Percentiles rank a stretch among this genome's conserved stretches.
phyloP scores from a whole-genome alignment of 176 grass and related monocot genomes.

The Leersia perrieri region DNA sequence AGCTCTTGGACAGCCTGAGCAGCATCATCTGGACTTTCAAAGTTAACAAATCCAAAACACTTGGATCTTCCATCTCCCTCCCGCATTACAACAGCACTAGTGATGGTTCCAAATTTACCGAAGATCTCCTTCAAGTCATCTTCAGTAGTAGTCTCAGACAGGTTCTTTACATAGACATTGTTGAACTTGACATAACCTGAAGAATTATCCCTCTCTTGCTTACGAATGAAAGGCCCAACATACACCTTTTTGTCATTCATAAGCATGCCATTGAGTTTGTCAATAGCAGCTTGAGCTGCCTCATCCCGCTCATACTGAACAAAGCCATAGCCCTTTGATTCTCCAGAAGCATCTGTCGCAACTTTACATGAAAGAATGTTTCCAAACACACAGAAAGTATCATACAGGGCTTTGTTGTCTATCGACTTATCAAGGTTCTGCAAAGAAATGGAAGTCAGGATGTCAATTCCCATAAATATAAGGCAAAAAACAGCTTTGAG shows the following conservation, averaged over 20 bases:
- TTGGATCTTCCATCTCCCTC: slow-evolving; percentile 87
- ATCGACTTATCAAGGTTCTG: slow-evolving; percentile 95
- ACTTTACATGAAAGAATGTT: slow-evolving; percentile 96
- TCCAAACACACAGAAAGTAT: slow-evolving; percentile 81
- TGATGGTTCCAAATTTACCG: slow-evolving; percentile 82
- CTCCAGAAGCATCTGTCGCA: slow-evolving; percentile 67
- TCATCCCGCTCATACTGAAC: slow-evolving; percentile 92
- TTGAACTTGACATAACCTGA: slow-evolving; percentile 64
- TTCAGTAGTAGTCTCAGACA: slow-evolving; percentile 73
- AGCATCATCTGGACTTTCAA: slow-evolving; percentile 77
- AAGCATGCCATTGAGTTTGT: slow-evolving; percentile 79
- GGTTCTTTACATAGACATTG: slow-evolving; percentile 94
- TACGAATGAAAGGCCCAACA: slow-evolving; percentile 91
- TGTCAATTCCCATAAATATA: neutral
- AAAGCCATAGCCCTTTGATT: slow-evolving; percentile 95
- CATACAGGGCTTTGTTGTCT: slow-evolving; percentile 72
- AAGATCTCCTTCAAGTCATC: slow-evolving; percentile 79
- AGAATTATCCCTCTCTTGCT: slow-evolving; percentile 71
- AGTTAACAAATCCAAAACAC: slow-evolving; percentile 99
- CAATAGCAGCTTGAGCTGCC: slow-evolving; percentile 80
- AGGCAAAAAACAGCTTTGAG: neutral
- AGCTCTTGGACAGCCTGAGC: slow-evolving; percentile 74
- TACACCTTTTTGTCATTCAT: slow-evolving; percentile 89
- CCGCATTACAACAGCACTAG: slow-evolving; percentile 86
- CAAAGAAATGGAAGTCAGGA: slow-evolving; percentile 6